A percentile compares a stretch with the other conserved stretches of the same genome.
These are phyloP conservation scores for Sphagnum contortum DNA, from an alignment of 225 moss, liverwort and hornwort genomes.

Conservation along the genomic window DNA sequence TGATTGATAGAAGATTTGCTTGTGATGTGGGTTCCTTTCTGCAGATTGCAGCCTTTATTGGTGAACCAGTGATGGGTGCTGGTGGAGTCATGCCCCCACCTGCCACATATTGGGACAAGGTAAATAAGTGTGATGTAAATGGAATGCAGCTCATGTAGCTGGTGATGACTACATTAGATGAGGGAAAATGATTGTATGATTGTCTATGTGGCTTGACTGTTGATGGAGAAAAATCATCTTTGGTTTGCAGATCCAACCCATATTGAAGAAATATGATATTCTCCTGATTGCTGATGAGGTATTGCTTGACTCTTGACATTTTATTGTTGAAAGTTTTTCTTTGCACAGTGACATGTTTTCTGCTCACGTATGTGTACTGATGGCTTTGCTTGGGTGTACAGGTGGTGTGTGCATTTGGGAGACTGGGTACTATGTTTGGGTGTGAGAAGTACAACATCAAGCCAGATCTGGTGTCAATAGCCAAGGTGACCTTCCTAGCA, in stretches of 20 bases:
- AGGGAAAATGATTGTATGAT: too few relatives aligned
- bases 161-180: too few relatives aligned
- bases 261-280: constrained; percentile 97
- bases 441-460: constrained; percentile 70
- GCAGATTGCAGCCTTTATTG: constrained; percentile 97
- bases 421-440: constrained; percentile 95
- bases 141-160: too few relatives aligned
- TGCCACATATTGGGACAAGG: constrained; percentile 89
- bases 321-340: too few relatives aligned
- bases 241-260: constrained; percentile 66
- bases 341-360: too few relatives aligned
- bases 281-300: constrained; percentile 99
- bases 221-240: too few relatives aligned
- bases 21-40: background rate
- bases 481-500: constrained; percentile 46
- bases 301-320: background rate
- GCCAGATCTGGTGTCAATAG: constrained; percentile 78
- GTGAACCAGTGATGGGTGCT: constrained; percentile 93
- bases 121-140: constrained; percentile 3
- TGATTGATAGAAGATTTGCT: too few relatives aligned
- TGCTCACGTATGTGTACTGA: too few relatives aligned
- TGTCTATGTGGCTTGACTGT: too few relatives aligned
- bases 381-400: constrained; percentile 8
- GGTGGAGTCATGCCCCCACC: constrained; percentile 98
- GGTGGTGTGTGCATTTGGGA: constrained; percentile 93